A percentile compares a stretch with the other conserved stretches of the same genome.
Evolutionary conservation across 1,139 yeast genomes (phyloP).

Genomic region (Ashbya aceris): DNA sequence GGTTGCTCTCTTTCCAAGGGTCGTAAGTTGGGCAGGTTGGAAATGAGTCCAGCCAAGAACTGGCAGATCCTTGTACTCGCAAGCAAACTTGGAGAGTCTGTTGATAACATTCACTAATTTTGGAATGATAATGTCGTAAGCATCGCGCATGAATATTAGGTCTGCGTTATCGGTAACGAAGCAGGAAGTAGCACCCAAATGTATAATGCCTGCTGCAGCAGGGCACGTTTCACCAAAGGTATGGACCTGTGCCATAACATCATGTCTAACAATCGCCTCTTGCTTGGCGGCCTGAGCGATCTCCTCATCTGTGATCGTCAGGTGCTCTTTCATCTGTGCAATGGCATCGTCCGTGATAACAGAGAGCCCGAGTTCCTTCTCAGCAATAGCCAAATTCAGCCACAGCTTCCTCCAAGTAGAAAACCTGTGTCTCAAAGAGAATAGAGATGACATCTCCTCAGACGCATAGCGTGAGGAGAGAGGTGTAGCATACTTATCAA

Average conservation of each 20-base stretch:
- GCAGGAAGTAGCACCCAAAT: conserved; percentile 97
- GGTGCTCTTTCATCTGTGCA: conserved; percentile 68
- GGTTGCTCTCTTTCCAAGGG: conserved; percentile 97
- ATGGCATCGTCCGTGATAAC: conserved; percentile 87
- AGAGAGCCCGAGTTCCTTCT: conserved; percentile 76
- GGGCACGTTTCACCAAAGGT: conserved; percentile 90
- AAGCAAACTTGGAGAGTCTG: conserved; percentile 78
- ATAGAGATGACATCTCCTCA: conserved; percentile 88
- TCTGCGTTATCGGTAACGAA: conserved; percentile 97
- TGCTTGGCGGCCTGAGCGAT: conserved; percentile 81
- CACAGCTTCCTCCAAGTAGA: conserved; percentile 98
- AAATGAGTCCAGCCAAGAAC: conserved; percentile 99
- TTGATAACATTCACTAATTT: conserved; percentile 92
- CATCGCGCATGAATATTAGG: conserved; percentile 89
- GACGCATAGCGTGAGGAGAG: conserved; percentile 95
- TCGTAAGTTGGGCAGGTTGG: conserved; percentile 98
- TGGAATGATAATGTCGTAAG: conserved; percentile 85
- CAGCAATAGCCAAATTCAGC: conserved; percentile 94
- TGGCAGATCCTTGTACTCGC: conserved; percentile 88
- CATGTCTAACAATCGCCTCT: conserved; percentile 98
- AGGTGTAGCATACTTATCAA: conserved; percentile 82
- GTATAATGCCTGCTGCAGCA: conserved; percentile 95
- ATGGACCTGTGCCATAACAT: conserved; percentile 99
- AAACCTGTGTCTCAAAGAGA: conserved; percentile 87
- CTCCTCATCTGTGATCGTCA: conserved; percentile 85